A percentile compares a stretch with the other conserved stretches of the same genome.
Evolutionary conservation across 2,329 filamentous ascomycete genomes (phyloP).

Genomic region (Colletotrichum sp.): DNA sequence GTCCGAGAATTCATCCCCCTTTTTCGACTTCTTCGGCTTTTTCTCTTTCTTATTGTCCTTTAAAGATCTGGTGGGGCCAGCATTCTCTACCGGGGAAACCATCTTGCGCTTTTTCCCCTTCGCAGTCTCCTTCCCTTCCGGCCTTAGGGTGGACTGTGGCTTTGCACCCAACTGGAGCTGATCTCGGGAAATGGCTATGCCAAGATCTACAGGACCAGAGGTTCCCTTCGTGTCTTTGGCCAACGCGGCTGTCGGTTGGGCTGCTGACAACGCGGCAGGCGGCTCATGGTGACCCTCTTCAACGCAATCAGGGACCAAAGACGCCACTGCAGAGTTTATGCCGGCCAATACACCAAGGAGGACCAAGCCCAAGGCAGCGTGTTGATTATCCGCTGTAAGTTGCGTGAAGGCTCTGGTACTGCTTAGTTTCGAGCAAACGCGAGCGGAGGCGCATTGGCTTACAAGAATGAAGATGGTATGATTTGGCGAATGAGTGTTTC

Average conservation of each 20-base stretch:
- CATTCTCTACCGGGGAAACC: neutral
- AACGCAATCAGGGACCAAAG: conserved; percentile 29
- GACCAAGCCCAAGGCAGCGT: conserved; percentile 72
- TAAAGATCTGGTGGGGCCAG: neutral
- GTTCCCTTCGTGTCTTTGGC: conserved; percentile 18
- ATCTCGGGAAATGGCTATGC: conserved; percentile 33
- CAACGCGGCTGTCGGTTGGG: neutral
- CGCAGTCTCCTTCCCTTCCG: neutral
- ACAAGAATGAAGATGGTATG: conserved; percentile 41
- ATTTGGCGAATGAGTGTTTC: conserved; percentile 33
- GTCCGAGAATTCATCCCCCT: conserved; percentile 72
- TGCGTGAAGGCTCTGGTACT: conserved; percentile 66
- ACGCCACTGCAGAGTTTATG: conserved; percentile 50
- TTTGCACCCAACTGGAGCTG: neutral
- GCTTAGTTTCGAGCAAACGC: neutral
- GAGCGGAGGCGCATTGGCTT: conserved; percentile 16
- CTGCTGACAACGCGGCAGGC: neutral
- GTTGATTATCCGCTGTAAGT: conserved; percentile 74
- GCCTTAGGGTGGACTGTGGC: neutral
- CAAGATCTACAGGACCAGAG: conserved; percentile 27
- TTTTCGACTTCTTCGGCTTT: conserved; percentile 42
- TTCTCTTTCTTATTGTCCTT: conserved; percentile 34
- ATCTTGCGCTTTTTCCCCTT: conserved; percentile 2
- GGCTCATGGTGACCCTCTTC: neutral
- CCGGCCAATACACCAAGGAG: conserved; percentile 69